Base-by-base conservation (phyloP, 108 stramenopile genomes). In the Cyclotella cryptica region DNA sequence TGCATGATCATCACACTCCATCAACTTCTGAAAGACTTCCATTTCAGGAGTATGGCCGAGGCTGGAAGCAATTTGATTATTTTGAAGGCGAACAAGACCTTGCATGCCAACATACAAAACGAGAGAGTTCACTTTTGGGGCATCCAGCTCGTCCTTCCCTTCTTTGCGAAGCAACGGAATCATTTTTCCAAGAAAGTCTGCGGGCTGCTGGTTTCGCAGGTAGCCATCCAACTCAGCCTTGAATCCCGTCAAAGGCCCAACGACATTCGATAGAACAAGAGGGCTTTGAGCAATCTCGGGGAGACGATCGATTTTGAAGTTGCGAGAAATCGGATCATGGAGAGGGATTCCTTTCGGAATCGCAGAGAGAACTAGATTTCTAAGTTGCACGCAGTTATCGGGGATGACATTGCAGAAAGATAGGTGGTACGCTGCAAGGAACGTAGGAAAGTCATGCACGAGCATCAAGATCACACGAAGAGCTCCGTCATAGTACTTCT, bases 301-400 rank as follows among this genome's bases (percentile, higher is more conserved):
- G 14, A 99, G 90, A 19, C 88, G 79, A 79, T 99, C 99, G 26
- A 99, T 96, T 84, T 98, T 98, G 57, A 99, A 92, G 84, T 98
- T 97, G 45, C 98, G 97, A 45, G 97, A 98, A 88, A 99, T 98
- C 15, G 99, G 98, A 85, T 99, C 99, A 29, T 97, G 98, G 12
- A 98, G 91, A 68, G 84, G 84, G 96, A 99, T 98, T 35, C 91
- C 92, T 79, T 98, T 93, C 0, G 99, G 99, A 71, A 93, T 97
- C 5, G 99, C 98, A 9, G 97, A 97, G 17, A 99, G 93, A 67
- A 99, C 78, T 21, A 99, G 84, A 77, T 99, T 99, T 39, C 99
- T 88, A 43, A 99, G 93, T 84, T 99, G 99, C 10, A 99, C 90
- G 85, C 98, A 99, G 51, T 93, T 89, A 42, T 96, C 92, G 12